A percentile compares a stretch with the other conserved stretches of the same genome.
Evolutionary conservation across 164 flowering plant species (phyloP).

Genomic region (Litsea cubeba): DNA sequence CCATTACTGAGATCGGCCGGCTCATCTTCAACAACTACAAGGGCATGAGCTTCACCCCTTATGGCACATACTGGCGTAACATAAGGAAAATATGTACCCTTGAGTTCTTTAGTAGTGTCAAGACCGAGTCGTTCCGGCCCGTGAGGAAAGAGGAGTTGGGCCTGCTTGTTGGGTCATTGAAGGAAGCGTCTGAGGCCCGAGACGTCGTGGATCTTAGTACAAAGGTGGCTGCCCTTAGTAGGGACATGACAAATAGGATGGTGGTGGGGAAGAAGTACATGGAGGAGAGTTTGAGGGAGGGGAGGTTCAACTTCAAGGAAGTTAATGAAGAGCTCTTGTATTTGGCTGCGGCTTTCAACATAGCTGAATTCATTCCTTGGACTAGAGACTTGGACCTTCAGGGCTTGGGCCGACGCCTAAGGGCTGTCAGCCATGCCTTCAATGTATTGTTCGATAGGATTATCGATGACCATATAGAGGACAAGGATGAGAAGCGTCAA

Average conservation of each 20-base stretch:
- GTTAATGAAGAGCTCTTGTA: conserved; percentile 42
- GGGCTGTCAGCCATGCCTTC: conserved; percentile 36
- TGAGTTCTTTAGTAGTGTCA: conserved; percentile 22
- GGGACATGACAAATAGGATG: conserved; percentile 24
- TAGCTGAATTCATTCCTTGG: conserved; percentile 59
- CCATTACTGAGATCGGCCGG: conserved; percentile 23
- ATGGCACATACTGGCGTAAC: conserved; percentile 33
- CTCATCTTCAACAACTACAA: conserved; percentile 21
- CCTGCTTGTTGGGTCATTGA: conserved; percentile 1
- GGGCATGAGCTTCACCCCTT: conserved; percentile 25
- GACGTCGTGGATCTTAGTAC: conserved; percentile 13
- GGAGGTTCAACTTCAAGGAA: conserved; percentile 29
- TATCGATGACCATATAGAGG: conserved; percentile 3
- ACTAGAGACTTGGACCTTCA: conserved; percentile 40
- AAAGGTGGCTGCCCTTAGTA: conserved; percentile 9
- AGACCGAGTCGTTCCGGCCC: conserved; percentile 21
- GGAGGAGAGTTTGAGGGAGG: conserved; percentile 14
- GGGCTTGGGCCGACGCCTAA: conserved; percentile 46
- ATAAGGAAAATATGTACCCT: conserved; percentile 23
- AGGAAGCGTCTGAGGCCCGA: conserved; percentile 9
- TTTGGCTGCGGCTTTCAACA: conserved; percentile 38
- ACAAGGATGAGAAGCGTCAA: neutral
- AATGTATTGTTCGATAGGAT: conserved; percentile 46
- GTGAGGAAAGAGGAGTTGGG: conserved; percentile 24
- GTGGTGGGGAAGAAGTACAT: conserved; percentile 23